Base-by-base conservation (phyloP, 805 yeast genomes). In the Kodamaea leandrae region DNA sequence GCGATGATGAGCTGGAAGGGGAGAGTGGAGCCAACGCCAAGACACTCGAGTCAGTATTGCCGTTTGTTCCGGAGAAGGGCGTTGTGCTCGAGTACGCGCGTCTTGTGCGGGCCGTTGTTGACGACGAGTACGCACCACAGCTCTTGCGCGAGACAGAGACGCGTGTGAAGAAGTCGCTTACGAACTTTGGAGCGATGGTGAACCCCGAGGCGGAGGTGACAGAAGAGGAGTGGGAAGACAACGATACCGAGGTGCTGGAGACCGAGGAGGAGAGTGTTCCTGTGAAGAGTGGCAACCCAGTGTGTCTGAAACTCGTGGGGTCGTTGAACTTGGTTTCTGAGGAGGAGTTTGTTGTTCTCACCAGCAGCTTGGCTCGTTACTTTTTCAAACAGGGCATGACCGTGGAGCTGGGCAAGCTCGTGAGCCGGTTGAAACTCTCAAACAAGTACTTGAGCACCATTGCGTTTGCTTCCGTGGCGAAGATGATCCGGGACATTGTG, bases 271-370 rank as follows among this genome's bases (percentile, higher is more conserved):
- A 13, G 13, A 9, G 13, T 19, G 9, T 18, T 18, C 33, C 6
- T n/a, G 6, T 10, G 13, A 16, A 7, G 29, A 19, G 15, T n/a
- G 32, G 7, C n/a, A 21, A 15, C 6, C 18, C 36, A 3, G 36
- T 20, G 17, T 30, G 33, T 13, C 25, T 27, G 27, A 28, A 36
- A n/a, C 41, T 38, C 20, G 55, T 67, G 4, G 36, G 51, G 13
- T 55, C 68, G 4, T 51, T 68, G 36, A 60, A 61, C 43, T 50
- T 68, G 28, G 50, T 68, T 14, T 51, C 47, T 13, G 63, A 60
- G 32, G 72, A 67, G 34, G 63, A 65, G 41, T 61, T 57, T 33
- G 54, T 63, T n/a, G 56, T 63, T 1, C 49, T 66, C 34, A 47
- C 56, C 1, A 42, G 59, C n/a, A 53, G 64, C 6, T 48, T 64